Evolutionary conservation across 1,139 yeast genomes (phyloP).

Genomic region (Hemisphaericaspora subhashii): DNA sequence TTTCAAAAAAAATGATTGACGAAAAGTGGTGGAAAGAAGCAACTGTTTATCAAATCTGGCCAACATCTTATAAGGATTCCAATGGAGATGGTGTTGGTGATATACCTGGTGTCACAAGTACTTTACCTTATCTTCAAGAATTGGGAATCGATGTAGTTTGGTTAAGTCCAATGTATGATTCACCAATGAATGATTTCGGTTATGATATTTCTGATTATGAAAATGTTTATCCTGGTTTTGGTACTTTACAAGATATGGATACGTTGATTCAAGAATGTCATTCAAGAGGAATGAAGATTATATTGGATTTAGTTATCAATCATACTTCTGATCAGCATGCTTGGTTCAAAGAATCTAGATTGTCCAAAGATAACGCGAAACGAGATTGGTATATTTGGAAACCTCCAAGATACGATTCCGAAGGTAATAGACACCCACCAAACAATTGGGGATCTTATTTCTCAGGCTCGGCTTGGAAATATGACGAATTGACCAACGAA

Average conservation of each 20-base stretch:
- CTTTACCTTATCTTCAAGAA: conserved; percentile 49
- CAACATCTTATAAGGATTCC: conserved; percentile 57
- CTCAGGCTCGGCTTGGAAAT: conserved; percentile 57
- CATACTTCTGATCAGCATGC: conserved; percentile 56
- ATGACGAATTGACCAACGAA: conserved; percentile 51
- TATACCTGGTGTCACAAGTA: conserved; percentile 50
- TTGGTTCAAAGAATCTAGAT: conserved; percentile 57
- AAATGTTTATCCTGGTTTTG: conserved; percentile 49
- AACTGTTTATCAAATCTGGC: conserved; percentile 57
- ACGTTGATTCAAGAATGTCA: conserved; percentile 47
- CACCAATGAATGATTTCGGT: conserved; percentile 65
- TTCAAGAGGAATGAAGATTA: conserved; percentile 48
- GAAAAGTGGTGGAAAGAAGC: conserved; percentile 57
- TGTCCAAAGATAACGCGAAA: conserved; percentile 50
- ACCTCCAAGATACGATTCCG: conserved; percentile 42
- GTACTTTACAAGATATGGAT: conserved; percentile 52
- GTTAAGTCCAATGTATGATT: conserved; percentile 58
- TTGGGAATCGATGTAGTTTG: conserved; percentile 55
- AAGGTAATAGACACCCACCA: conserved; percentile 53
- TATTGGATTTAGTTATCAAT: conserved; percentile 57
- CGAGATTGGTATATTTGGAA: conserved; percentile 65
- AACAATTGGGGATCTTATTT: conserved; percentile 56
- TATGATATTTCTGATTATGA: conserved; percentile 58
- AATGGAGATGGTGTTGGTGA: conserved; percentile 61
- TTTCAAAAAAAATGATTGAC: not conserved